Evolutionary conservation across 805 yeast genomes (phyloP), one percentile per base, ranked within the genome.

Genomic region (Yarrowia sp.): DNA sequence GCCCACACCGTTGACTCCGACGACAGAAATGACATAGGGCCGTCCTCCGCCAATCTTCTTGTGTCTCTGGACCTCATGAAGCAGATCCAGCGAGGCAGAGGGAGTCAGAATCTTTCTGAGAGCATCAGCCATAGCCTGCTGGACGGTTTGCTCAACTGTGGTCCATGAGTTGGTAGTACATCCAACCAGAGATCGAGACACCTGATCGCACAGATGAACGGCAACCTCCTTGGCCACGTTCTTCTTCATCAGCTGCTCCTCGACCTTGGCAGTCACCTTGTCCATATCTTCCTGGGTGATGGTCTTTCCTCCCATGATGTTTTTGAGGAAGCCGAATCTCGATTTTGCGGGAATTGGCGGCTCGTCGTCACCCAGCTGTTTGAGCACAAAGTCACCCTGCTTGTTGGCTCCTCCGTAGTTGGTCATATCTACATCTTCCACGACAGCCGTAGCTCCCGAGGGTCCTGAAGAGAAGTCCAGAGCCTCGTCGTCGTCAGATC

Each of bases 1-100:
- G 14, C 99, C 99, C 49, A 94, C 99, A 55, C 99, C 99, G 77
- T 94, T 94, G 22, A 94, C 99, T 50, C 99, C 99, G 35, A 94
- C 98, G 26, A 94, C 94, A 0, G 98, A 92, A 69, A 94, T 91
- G n/a, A 94, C 97, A 73, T 91, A 94, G 1, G 99, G 98, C 9
- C 85, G 77, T 14, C 69, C 69, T 5, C 45, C 35, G 12, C 70
- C 70, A 52, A 69, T 63, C 66, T 73, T 58, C 67, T 78, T 78
- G 46, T 79, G 79, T 55, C 80, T 79, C 73, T 89, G 88, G 67
- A 95, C 90, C 74, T 92, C 97, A 72, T 91, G 90, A 43, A 94
- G 82, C 70, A 94, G 79, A 76, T 95, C 97, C 0, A 93, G 87
- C 0, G 97, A 91, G 1, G 95, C 91, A 70, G 92, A 91, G 15